Evolutionary conservation across 1,284 basidiomycete genomes (phyloP), one percentile per base, ranked within the genome.

Genomic region (Sporisorium reilianum): DNA sequence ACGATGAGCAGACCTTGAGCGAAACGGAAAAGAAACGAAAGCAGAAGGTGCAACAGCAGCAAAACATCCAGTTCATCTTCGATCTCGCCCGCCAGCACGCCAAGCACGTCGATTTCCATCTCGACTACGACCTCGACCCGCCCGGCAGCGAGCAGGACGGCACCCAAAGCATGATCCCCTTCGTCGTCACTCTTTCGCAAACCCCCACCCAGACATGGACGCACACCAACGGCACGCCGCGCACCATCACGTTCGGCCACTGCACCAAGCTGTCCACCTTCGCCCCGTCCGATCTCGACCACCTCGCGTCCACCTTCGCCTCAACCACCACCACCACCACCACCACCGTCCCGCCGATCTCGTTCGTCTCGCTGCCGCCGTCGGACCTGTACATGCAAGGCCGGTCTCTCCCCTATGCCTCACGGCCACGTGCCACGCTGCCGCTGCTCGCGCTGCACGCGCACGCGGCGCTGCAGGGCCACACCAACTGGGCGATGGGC

Each of bases 301-400:
- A 25, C 3, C 55, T 73, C 12, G 30, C 28, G 5, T 9, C 41
- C n/a, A 25, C 12, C 18, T 55, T 60, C 51, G 22, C 53, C 28
- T 14, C 32, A 7, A n/a, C n/a, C n/a, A n/a, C n/a, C n/a, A n/a
- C n/a, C n/a, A n/a, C n/a, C n/a, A 4, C n/a, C 16, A 14, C 14
- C 20, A 12, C n/a, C 1, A 7, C 9, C 18, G 18, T 12, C 12
- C 46, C 44, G 4, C 25, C 50, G 10, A 41, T 76, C 3, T 54
- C 64, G 8, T 65, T 78, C 34, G 55, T 77, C 11, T 25, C 59
- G 16, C 50, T 78, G 0, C 73, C 76, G 0, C 64, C 63, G 0
- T 57, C 52, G 28, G 74, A 78, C 28, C 20, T 78, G 23, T 78
- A 78, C 65, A 78, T 77, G 76, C 72, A 76, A 38, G 76, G 58